Conservation (phyloP, 192 early-diverging fungal species). For the Backusella morwellensis region DNA sequence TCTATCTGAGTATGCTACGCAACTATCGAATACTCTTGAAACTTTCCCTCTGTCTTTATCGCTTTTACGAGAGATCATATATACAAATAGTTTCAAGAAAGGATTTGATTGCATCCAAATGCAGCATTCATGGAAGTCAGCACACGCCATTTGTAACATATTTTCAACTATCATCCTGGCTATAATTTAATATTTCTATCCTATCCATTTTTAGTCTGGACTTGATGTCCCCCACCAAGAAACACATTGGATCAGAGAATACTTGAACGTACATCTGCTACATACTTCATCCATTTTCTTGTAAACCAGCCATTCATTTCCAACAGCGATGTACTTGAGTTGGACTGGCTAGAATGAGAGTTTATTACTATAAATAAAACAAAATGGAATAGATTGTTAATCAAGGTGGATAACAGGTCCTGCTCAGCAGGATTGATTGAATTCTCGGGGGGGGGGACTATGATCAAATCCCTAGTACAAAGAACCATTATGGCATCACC, state of each 20-base stretch:
- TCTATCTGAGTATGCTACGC: background rate
- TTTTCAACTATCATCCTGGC: conserved; percentile 54
- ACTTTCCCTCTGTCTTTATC: background rate
- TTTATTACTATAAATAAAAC: background rate
- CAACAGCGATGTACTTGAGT: background rate
- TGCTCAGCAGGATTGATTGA: background rate
- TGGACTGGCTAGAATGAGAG: background rate
- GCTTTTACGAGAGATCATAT: background rate
- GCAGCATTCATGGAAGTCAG: conserved; percentile 18
- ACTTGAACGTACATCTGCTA: conserved; percentile 2
- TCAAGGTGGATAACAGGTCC: background rate
- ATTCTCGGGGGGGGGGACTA: background rate
- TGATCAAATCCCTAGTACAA: background rate
- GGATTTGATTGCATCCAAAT: background rate
- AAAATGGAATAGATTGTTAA: background rate
- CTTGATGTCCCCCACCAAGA: background rate
- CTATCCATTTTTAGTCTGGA: conserved; percentile 4
- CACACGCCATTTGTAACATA: conserved; percentile 43
- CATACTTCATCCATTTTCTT: background rate
- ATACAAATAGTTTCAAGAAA: background rate
- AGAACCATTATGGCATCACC: background rate
- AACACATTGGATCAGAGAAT: background rate
- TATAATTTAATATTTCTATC: conserved; percentile 24
- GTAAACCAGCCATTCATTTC: background rate
- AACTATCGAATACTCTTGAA: background rate